Evolutionary conservation across 495 filamentous ascomycete genomes (phyloP).

Genomic region (Xylaria curta): DNA sequence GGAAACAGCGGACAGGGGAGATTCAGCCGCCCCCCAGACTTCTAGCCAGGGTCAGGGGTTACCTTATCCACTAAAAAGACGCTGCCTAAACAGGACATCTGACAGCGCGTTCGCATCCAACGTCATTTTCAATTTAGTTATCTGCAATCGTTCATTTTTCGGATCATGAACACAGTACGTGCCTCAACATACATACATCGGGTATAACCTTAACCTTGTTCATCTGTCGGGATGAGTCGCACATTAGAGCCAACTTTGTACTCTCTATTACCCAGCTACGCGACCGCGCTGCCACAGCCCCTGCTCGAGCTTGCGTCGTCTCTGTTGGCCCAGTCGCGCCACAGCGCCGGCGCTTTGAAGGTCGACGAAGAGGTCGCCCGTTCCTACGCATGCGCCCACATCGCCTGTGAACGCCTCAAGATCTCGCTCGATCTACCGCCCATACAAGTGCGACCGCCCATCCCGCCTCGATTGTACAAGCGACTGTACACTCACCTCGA

Average conservation of each 20-base stretch:
- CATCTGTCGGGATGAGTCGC: constrained; percentile 64
- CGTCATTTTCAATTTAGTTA: too few relatives aligned
- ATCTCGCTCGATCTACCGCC: constrained; percentile 82
- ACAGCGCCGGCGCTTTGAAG: constrained; percentile 78
- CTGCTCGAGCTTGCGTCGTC: constrained; percentile 79
- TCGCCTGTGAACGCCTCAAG: constrained; percentile 89
- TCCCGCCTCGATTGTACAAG: constrained; percentile 81
- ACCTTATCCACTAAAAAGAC: constrained; percentile 5
- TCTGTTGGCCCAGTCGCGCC: constrained; percentile 85
- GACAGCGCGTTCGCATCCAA: constrained; percentile 12
- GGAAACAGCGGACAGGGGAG: neutral
- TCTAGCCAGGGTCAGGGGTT: neutral
- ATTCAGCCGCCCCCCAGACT: constrained; percentile 11
- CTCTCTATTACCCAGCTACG: constrained; percentile 79
- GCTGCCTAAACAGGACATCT: too few relatives aligned
- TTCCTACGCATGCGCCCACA: constrained; percentile 85
- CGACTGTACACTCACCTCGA: constrained; percentile 84
- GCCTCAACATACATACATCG: neutral
- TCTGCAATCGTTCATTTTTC: too few relatives aligned
- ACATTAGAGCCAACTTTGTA: constrained; percentile 77
- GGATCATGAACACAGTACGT: too few relatives aligned
- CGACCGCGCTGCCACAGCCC: constrained; percentile 70
- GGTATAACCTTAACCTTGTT: neutral
- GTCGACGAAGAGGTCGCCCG: constrained; percentile 88
- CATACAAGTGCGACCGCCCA: constrained; percentile 80